phyloP scores from a whole-genome alignment of 163 green algal genomes.

The Scenedesmus sp. region DNA sequence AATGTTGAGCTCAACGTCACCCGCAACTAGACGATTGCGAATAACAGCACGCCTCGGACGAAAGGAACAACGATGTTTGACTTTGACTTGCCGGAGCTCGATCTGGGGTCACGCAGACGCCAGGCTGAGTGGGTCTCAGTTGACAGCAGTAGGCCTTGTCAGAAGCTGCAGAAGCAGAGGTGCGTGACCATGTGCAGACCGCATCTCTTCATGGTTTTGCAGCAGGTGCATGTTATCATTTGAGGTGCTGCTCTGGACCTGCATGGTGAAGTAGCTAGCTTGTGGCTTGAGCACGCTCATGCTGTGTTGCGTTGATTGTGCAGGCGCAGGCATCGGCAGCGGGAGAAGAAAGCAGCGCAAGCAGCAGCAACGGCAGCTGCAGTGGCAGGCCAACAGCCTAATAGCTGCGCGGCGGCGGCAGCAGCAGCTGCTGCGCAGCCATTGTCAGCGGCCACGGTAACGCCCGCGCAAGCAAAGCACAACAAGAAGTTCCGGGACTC shows the following conservation, averaged over 20 bases:
- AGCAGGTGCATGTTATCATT: not conserved
- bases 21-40: constrained; percentile 1
- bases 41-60: not conserved
- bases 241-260: not conserved
- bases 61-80: constrained; percentile 34
- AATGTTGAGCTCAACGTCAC: not conserved
- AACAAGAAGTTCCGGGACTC: constrained; percentile 31
- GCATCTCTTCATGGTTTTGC: not conserved
- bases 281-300: not conserved
- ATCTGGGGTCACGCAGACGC: constrained; percentile 27
- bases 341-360: constrained; percentile 6
- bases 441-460: not conserved
- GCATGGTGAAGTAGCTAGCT: not conserved
- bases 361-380: constrained; percentile 34
- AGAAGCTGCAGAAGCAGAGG: constrained; percentile 39
- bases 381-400: not conserved
- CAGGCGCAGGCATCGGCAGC: constrained; percentile 19
- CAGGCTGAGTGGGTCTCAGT: constrained; percentile 19
- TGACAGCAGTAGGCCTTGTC: constrained; percentile 2
- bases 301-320: not conserved
- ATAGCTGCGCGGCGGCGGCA: constrained; percentile 16
- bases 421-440: not conserved
- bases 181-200: not conserved
- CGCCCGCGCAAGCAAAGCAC: constrained; percentile 41
- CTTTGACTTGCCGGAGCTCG: constrained; percentile 20